These are phyloP conservation scores for Bjerkandera adusta DNA, from an alignment of 1,284 basidiomycete species.

Conservation along the genomic window DNA sequence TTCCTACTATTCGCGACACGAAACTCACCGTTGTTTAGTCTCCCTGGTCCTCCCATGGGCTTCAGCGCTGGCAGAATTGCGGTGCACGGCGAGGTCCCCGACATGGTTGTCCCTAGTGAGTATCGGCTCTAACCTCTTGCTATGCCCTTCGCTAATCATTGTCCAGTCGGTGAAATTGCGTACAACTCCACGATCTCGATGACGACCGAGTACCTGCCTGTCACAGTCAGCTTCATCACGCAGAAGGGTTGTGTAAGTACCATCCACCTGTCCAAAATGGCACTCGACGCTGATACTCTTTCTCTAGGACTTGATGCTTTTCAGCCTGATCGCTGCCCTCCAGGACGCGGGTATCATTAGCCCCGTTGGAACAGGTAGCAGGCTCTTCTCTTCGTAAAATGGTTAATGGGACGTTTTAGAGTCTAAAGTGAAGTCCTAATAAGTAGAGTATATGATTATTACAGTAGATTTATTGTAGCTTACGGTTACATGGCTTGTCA, in stretches of 20 bases:
- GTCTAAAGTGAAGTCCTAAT: too few species aligned
- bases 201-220: constrained; percentile 37
- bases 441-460: too few species aligned
- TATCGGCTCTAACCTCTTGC: not conserved
- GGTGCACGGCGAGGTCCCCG: constrained; percentile 32
- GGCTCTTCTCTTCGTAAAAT: constrained; percentile 2
- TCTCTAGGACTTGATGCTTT: constrained; percentile 35
- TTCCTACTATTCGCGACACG: too few species aligned
- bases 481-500: too few species aligned
- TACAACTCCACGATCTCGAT: constrained; percentile 40
- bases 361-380: not conserved
- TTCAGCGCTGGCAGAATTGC: constrained; percentile 30
- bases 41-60: too few species aligned
- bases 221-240: constrained; percentile 37
- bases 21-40: too few species aligned
- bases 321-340: constrained; percentile 35
- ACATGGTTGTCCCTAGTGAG: constrained; percentile 38
- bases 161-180: constrained; percentile 35
- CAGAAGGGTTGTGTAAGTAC: constrained; percentile 35
- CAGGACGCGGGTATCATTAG: constrained; percentile 29
- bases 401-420: too few species aligned
- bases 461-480: too few species aligned
- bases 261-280: not conserved
- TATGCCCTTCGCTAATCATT: not conserved
- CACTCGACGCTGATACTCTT: not conserved